Conservation (phyloP, 257 asterid species). For the Solanum ossicruentum region DNA sequence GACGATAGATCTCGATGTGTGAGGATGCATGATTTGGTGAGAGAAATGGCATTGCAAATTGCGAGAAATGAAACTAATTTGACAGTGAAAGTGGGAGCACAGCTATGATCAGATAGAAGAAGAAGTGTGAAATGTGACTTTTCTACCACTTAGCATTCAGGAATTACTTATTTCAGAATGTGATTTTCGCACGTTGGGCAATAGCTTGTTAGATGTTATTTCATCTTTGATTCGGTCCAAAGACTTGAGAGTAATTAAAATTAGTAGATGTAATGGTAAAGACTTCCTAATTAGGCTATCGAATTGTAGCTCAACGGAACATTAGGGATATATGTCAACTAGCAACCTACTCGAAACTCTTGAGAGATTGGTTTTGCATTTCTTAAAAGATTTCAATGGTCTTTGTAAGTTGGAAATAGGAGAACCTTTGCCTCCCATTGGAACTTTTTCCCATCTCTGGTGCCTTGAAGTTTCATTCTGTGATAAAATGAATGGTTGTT, state of each 20-base stretch:
- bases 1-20: background rate
- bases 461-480: background rate
- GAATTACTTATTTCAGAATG: background rate
- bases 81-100: background rate
- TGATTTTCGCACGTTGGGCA: background rate
- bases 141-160: slow-evolving; percentile 5
- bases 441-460: slow-evolving; percentile 10
- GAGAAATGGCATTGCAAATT: background rate
- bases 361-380: background rate
- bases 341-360: background rate
- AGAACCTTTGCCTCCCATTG: background rate
- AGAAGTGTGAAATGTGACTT: background rate
- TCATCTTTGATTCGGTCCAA: background rate
- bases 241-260: background rate
- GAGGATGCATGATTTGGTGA: background rate
- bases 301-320: background rate
- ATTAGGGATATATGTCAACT: background rate
- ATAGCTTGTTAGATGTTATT: slow-evolving; percentile 9
- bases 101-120: background rate
- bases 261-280: background rate
- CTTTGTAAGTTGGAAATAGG: background rate
- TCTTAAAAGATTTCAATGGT: slow-evolving; percentile 3
- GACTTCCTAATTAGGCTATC: slow-evolving; percentile 7
- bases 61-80: background rate
- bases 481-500: background rate